Base-by-base conservation (phyloP, 306 rosid genomes). In the Hylodesmum podocarpum region DNA sequence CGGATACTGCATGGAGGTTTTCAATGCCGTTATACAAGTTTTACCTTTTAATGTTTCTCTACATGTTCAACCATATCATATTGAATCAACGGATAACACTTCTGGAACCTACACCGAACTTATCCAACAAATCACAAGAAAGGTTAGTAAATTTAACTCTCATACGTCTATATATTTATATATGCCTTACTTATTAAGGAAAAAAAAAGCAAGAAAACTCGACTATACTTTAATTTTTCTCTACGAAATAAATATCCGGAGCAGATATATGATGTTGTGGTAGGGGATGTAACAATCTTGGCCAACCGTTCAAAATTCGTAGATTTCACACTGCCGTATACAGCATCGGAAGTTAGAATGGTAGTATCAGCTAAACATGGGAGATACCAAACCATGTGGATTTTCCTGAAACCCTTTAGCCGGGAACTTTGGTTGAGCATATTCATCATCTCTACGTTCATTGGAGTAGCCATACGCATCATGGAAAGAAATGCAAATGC, bases 401-500 rank as follows among this genome's bases (percentile, higher is more conserved):
- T 28, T 41, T 83, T 83, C 18, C 50, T 74, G 0, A 74, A 34
- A 53, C 81, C 83, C 19, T 83, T 83, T 53, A 79, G 81, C 34
- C 79, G 84, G 87, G 71, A 70, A 6, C 73, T 83, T 25, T 83
- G 87, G 87, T 67, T 83, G n/a, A 8, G 58, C 77, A 79, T 69
- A 50, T 3, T 64, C 33, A 34, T 75, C 1, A 7, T 54, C n/a
- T 72, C 69, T 19, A 68, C 49, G 19, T 54, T 75, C 51, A 79
- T 79, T 31, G 84, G 84, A 8, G 1, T 6, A 10, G 66, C 57
- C 51, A 74, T 79, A 59, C 57, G 51, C 34, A 12, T 83, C 78
- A 83, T 83, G 84, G 84, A 83, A 51, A 72, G 84, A 51, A 83
- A 58, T 8, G 86, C 21, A 6, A 63, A 47, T 1, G 19, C 41